Evolutionary conservation across 2,329 filamentous ascomycete species (phyloP).

Genomic region (Metarhizium guizhouense): DNA sequence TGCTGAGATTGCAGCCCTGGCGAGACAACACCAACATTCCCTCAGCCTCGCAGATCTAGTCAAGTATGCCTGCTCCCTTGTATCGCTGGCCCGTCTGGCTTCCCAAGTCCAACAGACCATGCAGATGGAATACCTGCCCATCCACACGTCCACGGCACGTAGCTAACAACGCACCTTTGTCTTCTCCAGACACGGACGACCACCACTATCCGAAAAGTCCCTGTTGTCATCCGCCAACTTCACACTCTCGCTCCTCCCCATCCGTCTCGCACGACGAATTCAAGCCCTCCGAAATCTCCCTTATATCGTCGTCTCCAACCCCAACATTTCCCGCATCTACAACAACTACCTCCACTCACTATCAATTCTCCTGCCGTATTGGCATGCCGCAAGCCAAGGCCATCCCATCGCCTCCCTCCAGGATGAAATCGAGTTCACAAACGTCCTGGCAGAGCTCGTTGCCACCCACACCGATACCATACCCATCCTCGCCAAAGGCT

Average conservation of each 20-base stretch:
- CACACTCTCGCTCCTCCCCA: slow-evolving; percentile 83
- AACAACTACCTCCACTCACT: slow-evolving; percentile 93
- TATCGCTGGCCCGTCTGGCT: not conserved
- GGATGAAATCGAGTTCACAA: slow-evolving; percentile 85
- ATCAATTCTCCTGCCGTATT: slow-evolving; percentile 79
- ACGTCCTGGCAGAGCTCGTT: slow-evolving; percentile 90
- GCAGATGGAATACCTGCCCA: not conserved
- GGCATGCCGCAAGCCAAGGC: slow-evolving; percentile 36
- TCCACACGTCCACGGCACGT: not conserved
- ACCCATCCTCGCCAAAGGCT: slow-evolving; percentile 81
- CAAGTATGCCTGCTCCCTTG: slow-evolving; percentile 45
- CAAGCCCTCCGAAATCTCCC: slow-evolving; percentile 88
- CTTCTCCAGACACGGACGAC: slow-evolving; percentile 56
- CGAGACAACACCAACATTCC: slow-evolving; percentile 67
- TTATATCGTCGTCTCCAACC: slow-evolving; percentile 97
- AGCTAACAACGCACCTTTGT: not conserved
- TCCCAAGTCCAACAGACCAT: not conserved
- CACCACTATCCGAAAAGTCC: slow-evolving; percentile 70
- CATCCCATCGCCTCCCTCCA: slow-evolving; percentile 51
- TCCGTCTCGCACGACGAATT: slow-evolving; percentile 87
- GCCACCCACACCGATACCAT: slow-evolving; percentile 93
- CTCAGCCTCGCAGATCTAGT: slow-evolving; percentile 83
- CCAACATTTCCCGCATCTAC: slow-evolving; percentile 89
- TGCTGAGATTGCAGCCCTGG: slow-evolving; percentile 70
- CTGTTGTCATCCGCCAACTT: slow-evolving; percentile 91